Percentiles rank a stretch among this genome's conserved stretches.
Conservation (phyloP, 495 filamentous ascomycete species). For the Hypoxylon perforatum region DNA sequence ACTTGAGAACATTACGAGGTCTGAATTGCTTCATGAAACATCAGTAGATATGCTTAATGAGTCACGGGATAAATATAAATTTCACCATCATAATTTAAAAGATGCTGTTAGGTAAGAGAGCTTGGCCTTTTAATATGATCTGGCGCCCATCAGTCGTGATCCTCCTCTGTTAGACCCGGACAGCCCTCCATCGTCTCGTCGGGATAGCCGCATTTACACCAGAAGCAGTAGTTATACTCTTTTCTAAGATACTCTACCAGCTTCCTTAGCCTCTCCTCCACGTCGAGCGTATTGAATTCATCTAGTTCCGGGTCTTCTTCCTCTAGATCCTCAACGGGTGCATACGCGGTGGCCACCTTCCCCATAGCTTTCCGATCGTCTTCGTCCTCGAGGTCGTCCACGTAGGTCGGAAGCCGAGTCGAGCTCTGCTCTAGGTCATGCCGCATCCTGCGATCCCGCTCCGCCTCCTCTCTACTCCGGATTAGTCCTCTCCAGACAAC, state of each 20-base stretch:
- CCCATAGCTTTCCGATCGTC: constrained; percentile 62
- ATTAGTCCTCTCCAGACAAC: constrained; percentile 83
- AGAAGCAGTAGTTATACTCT: constrained; percentile 88
- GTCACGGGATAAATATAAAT: no score
- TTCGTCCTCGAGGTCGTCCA: constrained; percentile 63
- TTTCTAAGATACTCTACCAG: constrained; percentile 76
- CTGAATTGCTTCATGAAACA: no score
- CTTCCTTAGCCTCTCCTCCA: constrained; percentile 69
- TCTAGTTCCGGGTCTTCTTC: constrained; percentile 87
- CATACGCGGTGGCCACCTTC: constrained; percentile 52
- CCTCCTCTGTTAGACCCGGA: constrained; percentile 89
- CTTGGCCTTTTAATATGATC: no score
- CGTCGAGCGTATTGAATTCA: constrained; percentile 78
- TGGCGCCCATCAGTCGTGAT: constrained; percentile 80
- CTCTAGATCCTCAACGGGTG: constrained; percentile 75
- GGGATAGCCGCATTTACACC: constrained; percentile 87
- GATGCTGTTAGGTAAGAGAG: no score
- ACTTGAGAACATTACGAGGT: no score
- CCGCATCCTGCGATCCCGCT: constrained; percentile 73
- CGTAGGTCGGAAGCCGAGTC: constrained; percentile 60
- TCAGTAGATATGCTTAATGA: no score
- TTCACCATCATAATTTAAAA: no score
- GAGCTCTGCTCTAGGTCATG: constrained; percentile 75
- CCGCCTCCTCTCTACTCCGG: constrained; percentile 72
- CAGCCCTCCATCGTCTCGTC: constrained; percentile 84